Evolutionary conservation across 1,284 basidiomycete species (phyloP), one percentile per base, ranked within the genome.

Genomic region (Apiotrichum sp.): DNA sequence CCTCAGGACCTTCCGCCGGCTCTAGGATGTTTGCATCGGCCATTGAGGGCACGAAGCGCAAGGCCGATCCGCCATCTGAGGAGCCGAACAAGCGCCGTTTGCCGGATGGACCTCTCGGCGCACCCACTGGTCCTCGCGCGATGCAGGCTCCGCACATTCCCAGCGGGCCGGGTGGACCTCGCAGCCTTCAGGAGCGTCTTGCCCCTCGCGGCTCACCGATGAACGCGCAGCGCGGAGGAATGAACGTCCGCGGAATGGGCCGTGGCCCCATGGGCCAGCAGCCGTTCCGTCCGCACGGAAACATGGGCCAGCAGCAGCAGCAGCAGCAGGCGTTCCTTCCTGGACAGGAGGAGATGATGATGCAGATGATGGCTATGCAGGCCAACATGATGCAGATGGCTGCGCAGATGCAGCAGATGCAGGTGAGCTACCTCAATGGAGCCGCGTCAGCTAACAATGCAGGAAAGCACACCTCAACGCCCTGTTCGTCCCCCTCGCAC

Each of bases 281-380:
- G 33, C 14, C 33, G 11, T 34, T 34, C 47, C 29, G 40, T 8
- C 22, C 29, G 33, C 39, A 46, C 39, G 29, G 35, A 34, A 16
- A 11, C n/a, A 11, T 47, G 22, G 22, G 22, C 22, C 22, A 22
- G 22, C 43, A 50, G 7, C 61, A 57, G 41, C 55, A 56, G 47
- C 54, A 50, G 44, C 56, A 57, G 45, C 38, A 47, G n/a, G 11
- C 38, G 33, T 67, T 67, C 59, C 62, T 63, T 33, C 71, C 66
- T 3, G 68, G 66, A 6, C 71, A 73, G 53, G 68, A 74, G 59
- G 70, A 73, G 59, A 74, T 74, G 72, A 73, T 78, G 69, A 74
- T 75, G 58, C 73, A 75, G 59, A 76, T 78, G 70, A 75, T 77
- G 73, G 73, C 72, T 63, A 74, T 77, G 70, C 75, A 77, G 65